Percentiles rank a stretch among this genome's conserved stretches.
phyloP scores from a whole-genome alignment of 768 basidiomycete species.

The Collybia nuda region DNA sequence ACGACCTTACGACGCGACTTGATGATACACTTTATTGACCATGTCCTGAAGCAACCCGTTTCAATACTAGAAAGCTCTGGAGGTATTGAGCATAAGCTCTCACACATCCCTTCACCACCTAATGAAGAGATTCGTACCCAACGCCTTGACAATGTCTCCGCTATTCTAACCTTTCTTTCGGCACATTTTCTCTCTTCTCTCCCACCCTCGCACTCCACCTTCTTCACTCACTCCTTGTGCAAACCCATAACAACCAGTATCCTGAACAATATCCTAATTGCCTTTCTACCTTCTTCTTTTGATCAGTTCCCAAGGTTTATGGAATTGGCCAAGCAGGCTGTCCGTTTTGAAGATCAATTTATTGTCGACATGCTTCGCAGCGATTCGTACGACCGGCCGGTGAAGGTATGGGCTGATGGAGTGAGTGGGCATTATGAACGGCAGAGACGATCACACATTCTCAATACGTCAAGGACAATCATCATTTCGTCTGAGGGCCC shows the following conservation, averaged over 20 bases:
- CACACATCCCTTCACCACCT: slow-evolving; percentile 44
- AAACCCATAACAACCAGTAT: slow-evolving; percentile 61
- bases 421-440: slow-evolving; percentile 78
- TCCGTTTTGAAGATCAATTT: slow-evolving; percentile 63
- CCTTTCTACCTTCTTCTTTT: slow-evolving; percentile 68
- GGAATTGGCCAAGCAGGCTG: slow-evolving; percentile 51
- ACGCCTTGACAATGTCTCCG: slow-evolving; percentile 56
- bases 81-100: slow-evolving; percentile 44
- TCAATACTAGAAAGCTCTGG: slow-evolving; percentile 37
- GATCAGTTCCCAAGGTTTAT: slow-evolving; percentile 63
- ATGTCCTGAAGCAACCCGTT: slow-evolving; percentile 52
- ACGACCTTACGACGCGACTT: slow-evolving; percentile 67
- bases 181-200: slow-evolving; percentile 55
- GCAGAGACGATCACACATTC: slow-evolving; percentile 62
- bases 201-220: slow-evolving; percentile 41
- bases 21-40: slow-evolving; percentile 55
- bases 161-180: slow-evolving; percentile 62
- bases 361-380: slow-evolving; percentile 50
- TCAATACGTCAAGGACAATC: slow-evolving; percentile 59
- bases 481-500: slow-evolving; percentile 44
- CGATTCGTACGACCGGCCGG: slow-evolving; percentile 45
- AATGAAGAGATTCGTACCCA: slow-evolving; percentile 32
- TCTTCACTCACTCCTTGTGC: slow-evolving; percentile 57
- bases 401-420: slow-evolving; percentile 69
- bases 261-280: slow-evolving; percentile 65